A percentile compares a stretch with the other conserved stretches of the same genome.
These are phyloP conservation scores for Kockovaella imperatae DNA, from an alignment of 768 basidiomycete genomes.

Conservation along the genomic window DNA sequence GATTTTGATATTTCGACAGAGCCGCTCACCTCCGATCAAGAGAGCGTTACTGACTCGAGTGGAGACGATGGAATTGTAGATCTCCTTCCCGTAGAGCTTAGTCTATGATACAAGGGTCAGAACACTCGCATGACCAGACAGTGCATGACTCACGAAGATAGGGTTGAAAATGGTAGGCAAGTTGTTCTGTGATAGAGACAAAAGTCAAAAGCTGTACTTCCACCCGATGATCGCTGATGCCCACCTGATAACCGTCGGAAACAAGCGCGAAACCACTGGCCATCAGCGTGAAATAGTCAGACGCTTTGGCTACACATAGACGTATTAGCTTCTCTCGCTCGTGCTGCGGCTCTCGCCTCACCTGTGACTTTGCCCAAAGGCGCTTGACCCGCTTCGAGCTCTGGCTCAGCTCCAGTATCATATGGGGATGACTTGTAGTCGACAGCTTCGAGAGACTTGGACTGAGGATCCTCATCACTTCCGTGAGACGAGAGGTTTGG, in stretches of 20 bases:
- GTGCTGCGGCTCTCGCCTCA: not conserved
- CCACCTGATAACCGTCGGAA: constrained; percentile 27
- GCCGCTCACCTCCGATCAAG: constrained; percentile 56
- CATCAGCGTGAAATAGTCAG: constrained; percentile 28
- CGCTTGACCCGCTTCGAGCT: constrained; percentile 10
- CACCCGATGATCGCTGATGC: not conserved
- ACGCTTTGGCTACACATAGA: constrained; percentile 8
- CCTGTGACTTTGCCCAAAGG: constrained; percentile 11
- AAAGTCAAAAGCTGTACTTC: not conserved
- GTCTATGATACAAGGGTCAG: too few species aligned
- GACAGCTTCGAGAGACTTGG: too few species aligned
- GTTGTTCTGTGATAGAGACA: constrained; percentile 14
- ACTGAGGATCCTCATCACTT: too few species aligned
- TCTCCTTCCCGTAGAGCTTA: too few species aligned
- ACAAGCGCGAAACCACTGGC: constrained; percentile 28
- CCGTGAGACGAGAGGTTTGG: too few species aligned
- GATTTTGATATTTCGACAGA: constrained; percentile 33
- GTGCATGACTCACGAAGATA: constrained; percentile 18
- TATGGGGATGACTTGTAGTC: too few species aligned
- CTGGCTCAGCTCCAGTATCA: too few species aligned
- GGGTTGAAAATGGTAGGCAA: constrained; percentile 26
- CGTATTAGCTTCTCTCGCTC: not conserved
- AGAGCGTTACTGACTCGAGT: constrained; percentile 66
- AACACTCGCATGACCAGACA: too few species aligned
- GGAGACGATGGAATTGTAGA: constrained; percentile 58